phyloP scores from a whole-genome alignment of 1,284 basidiomycete species.

The Ganoderma leucocontextum region DNA sequence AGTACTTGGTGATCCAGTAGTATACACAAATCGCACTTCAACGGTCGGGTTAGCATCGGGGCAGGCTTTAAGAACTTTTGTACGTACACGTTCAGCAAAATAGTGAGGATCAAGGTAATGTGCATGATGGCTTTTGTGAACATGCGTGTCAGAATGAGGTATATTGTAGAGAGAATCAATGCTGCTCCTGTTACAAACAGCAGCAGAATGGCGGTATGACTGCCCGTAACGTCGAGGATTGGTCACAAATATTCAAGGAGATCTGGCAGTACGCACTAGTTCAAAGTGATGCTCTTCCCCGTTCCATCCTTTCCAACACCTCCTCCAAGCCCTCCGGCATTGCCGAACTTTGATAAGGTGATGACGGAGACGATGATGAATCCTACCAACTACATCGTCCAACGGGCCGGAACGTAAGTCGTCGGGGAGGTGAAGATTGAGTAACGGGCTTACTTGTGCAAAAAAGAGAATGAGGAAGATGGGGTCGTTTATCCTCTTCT shows the following conservation, averaged over 20 bases:
- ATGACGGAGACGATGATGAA: slow-evolving; percentile 75
- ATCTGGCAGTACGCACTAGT: slow-evolving; percentile 52
- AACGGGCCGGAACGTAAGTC: background rate
- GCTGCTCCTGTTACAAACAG: slow-evolving; percentile 62
- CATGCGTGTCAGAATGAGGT: slow-evolving; percentile 68
- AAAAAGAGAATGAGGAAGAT: slow-evolving; percentile 78
- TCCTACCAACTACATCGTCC: slow-evolving; percentile 61
- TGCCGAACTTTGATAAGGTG: slow-evolving; percentile 68
- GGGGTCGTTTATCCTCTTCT: slow-evolving; percentile 76
- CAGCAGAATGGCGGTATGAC: slow-evolving; percentile 69
- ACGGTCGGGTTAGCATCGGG: background rate
- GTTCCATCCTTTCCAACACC: slow-evolving; percentile 61
- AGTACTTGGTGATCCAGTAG: slow-evolving; percentile 83
- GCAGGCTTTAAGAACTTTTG: slow-evolving; percentile 7
- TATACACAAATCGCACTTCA: slow-evolving; percentile 70
- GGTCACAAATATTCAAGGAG: background rate
- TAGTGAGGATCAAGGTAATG: slow-evolving; percentile 77
- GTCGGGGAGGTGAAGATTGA: background rate
- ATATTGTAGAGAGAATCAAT: slow-evolving; percentile 59
- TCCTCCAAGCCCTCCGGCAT: slow-evolving; percentile 71
- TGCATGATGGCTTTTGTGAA: slow-evolving; percentile 88
- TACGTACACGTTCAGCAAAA: slow-evolving; percentile 76
- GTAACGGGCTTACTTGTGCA: slow-evolving; percentile 51
- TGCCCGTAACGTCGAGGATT: slow-evolving; percentile 14
- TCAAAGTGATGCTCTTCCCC: slow-evolving; percentile 63